A percentile compares a stretch with the other conserved stretches of the same genome.
These are phyloP conservation scores for Trichoderma aggressivum DNA, from an alignment of 2,329 filamentous ascomycete genomes.

Conservation along the genomic window DNA sequence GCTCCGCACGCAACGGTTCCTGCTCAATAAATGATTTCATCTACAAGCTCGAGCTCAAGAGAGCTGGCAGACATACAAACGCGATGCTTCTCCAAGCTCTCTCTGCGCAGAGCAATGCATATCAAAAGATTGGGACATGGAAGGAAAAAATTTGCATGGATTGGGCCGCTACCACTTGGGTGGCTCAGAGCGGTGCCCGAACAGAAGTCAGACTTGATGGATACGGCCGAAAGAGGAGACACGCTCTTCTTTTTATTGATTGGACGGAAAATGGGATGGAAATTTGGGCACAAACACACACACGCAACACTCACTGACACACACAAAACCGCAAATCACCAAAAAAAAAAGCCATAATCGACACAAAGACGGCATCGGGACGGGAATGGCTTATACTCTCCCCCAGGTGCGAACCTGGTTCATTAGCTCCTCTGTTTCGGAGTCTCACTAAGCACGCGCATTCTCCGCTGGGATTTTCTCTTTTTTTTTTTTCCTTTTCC, in stretches of 20 bases:
- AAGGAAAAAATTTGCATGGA: background rate
- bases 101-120: background rate
- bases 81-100: background rate
- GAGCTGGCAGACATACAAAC: background rate
- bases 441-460: conserved; percentile 2
- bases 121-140: background rate
- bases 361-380: conserved; percentile 13
- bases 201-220: background rate
- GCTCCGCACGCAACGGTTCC: conserved; percentile 29
- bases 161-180: background rate
- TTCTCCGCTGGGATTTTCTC: background rate
- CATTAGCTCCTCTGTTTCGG: conserved; percentile 4
- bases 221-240: background rate
- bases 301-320: background rate
- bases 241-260: background rate
- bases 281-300: background rate
- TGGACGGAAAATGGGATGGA: background rate
- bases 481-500: background rate
- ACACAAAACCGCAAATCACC: background rate
- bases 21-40: conserved; percentile 24
- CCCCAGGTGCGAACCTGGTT: conserved; percentile 15
- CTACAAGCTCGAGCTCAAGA: background rate
- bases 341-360: conserved; percentile 4
- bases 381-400: conserved; percentile 14
- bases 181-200: background rate